These are phyloP conservation scores for Hyaloscypha variabilis DNA, from an alignment of 495 filamentous ascomycete genomes.

Conservation along the genomic window DNA sequence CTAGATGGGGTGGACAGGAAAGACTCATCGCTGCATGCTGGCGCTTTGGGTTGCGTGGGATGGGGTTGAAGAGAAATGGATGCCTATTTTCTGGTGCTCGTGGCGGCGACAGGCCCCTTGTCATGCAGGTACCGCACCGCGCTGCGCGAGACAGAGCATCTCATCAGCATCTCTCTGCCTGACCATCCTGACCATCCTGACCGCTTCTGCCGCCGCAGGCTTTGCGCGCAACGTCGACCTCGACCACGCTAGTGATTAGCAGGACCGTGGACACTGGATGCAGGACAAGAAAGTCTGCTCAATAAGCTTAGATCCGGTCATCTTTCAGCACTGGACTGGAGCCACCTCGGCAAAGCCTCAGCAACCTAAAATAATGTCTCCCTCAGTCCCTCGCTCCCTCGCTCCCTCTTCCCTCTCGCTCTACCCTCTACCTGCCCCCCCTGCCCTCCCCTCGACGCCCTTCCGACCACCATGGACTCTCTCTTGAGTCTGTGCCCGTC, in stretches of 20 bases:
- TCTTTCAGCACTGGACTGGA: too few relatives aligned
- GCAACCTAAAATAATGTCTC: neutral
- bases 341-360: neutral
- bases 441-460: neutral
- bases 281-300: too few relatives aligned
- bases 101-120: neutral
- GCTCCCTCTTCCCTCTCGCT: neutral
- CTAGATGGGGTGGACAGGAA: neutral
- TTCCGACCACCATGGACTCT: too few relatives aligned
- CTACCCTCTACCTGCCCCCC: neutral
- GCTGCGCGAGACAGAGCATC: too few relatives aligned
- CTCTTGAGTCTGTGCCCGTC: neutral
- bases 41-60: slow-evolving; percentile 5
- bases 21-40: slow-evolving; percentile 20
- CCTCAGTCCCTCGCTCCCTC: neutral
- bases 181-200: neutral
- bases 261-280: too few relatives aligned
- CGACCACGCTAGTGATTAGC: too few relatives aligned
- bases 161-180: neutral
- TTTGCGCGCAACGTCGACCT: neutral
- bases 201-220: neutral
- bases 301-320: too few relatives aligned
- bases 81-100: slow-evolving; percentile 4
- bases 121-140: neutral
- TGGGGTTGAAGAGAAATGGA: neutral